phyloP scores from a whole-genome alignment of 441 rosid genomes.

The Erodium trifolium region DNA sequence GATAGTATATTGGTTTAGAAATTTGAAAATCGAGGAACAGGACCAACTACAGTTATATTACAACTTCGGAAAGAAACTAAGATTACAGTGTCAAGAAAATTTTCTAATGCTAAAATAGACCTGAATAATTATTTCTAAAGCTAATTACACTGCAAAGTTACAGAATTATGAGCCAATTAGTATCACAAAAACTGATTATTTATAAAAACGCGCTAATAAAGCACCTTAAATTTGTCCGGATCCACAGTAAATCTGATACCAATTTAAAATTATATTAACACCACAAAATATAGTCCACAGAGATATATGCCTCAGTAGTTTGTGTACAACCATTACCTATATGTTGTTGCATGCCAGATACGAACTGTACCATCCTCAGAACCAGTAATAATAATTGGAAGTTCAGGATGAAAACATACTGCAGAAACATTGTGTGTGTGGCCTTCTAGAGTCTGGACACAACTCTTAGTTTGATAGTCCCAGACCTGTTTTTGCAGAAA shows the following conservation, averaged over 20 bases:
- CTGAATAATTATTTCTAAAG: neutral
- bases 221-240: neutral
- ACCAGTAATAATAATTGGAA: too few relatives aligned
- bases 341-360: constrained; percentile 61
- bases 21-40: neutral
- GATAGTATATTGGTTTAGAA: constrained; percentile 8
- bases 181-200: neutral
- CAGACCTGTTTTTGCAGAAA: constrained; percentile 39
- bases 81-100: neutral
- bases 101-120: neutral
- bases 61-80: neutral
- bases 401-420: too few relatives aligned
- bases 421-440: too few relatives aligned
- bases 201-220: neutral
- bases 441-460: constrained; percentile 64
- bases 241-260: neutral
- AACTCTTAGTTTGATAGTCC: constrained; percentile 58
- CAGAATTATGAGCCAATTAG: neutral
- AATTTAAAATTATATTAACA: neutral
- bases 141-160: neutral
- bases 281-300: neutral
- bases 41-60: neutral
- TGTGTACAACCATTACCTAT: constrained; percentile 31
- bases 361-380: too few relatives aligned
- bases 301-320: neutral